Evolutionary conservation across 176 grass and related monocot genomes (phyloP), one percentile per base, ranked within the genome.

Genomic region (Pontederia crassipes): DNA sequence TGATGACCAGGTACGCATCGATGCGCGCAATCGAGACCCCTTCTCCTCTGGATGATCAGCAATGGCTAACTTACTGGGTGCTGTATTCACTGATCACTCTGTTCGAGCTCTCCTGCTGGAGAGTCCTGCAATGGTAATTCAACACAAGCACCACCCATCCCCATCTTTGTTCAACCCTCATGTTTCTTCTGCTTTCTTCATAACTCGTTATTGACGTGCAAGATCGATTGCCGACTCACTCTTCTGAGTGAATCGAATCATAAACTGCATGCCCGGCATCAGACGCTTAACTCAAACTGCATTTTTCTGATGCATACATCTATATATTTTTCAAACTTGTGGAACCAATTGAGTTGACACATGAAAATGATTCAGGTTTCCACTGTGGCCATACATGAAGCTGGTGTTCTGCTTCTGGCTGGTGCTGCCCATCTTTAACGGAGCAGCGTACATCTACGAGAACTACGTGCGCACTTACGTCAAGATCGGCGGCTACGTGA

Each of bases 31-130:
- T 98, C 40, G 93, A 98, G 79, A 89, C 81, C 70, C 87, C 93
- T 61, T 88, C 93, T 55, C 5, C 68, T 45, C 49, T 98, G 55
- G 93, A 98, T 67, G 93, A 98, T 66, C 93, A 98, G 79, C 93
- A 98, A 58, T 98, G 93, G 93, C 87, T 98, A 29, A 92, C 93
- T 24, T 98, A 98, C 69, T 98, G 93, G 93, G 66, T 77, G n/a
- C 27, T 98, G 46, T 87, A 98, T 72, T 98, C 93, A 57, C 80
- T 98, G 24, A 79, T 98, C 60, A 92, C 93, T 32, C 72, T 98
- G 49, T 98, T 98, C 8, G 93, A 98, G 71, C 81, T 98, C 52
- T 88, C 93, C 48, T 88, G 48, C 77, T 92, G 84, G 84, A 85
- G 77, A 64, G 81, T 88, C 59, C 79, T 98, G 13, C 76, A 75